Evolutionary conservation across 2,329 filamentous ascomycete species (phyloP), one percentile per base, ranked within the genome.

Genomic region (Conoideocrella luteorostrata): DNA sequence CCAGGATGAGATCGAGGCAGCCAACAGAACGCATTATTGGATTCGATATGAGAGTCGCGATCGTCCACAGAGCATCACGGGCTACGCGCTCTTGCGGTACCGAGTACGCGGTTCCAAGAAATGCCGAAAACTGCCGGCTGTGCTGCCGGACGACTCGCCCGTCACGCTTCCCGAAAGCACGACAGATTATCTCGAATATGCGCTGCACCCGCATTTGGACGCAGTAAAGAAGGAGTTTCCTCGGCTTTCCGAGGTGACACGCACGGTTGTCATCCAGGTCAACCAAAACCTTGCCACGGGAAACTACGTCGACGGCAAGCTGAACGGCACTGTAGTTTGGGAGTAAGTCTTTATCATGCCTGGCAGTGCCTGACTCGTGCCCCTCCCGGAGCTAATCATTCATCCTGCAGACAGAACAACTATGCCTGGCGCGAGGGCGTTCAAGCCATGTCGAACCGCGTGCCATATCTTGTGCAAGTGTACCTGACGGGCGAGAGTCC

Each of bases 31-130:
- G 4, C 59, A 67, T 30, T 75, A 65, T 43, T 64, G 65, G 50
- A 69, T 77, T 18, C 69, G 71, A 38, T 68, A 65, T 46, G 70
- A 74, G 47, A 77, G 68, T 7, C 68, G 68, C n/a, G 72, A 76
- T 34, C 67, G 75, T 0, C 72, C 72, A 0, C 50, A 60, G 2
- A 26, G 18, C 24, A 22, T 46, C n/a, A 20, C 15, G 9, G 44
- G 44, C 11, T 46, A 39, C 17, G 39, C 44, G 13, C 9, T 46
- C 33, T 39, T 46, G 2, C 11, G 28, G 2, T 46, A 46, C 20
- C n/a, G n/a, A n/a, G n/a, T n/a, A n/a, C n/a, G n/a, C n/a, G n/a
- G n/a, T n/a, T n/a, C n/a, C n/a, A n/a, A 17, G 38, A 3, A 35
- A 46, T 10, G 47, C 49, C 10, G 11, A 22, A 7, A 24, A 6